phyloP scores from a whole-genome alignment of 768 basidiomycete species.

The Hortiboletus flavorubellus region DNA sequence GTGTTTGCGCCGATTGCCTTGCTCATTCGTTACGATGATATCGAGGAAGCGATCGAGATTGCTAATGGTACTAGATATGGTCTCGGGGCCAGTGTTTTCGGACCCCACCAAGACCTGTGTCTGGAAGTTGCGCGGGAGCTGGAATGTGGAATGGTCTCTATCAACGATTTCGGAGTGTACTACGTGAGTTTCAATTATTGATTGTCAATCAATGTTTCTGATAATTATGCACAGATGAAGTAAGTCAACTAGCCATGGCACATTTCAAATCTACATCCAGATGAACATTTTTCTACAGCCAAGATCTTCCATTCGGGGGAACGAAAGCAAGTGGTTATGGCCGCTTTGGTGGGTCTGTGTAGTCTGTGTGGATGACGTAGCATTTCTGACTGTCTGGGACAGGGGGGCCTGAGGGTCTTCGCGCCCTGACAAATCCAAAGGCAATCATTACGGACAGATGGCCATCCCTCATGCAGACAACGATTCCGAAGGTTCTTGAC shows the following conservation, averaged over 20 bases:
- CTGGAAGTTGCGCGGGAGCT: slow-evolving; percentile 75
- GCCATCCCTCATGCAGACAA: slow-evolving; percentile 79
- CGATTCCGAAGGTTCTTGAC: slow-evolving; percentile 81
- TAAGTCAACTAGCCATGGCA: slow-evolving; percentile 32
- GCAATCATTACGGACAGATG: slow-evolving; percentile 84
- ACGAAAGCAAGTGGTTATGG: slow-evolving; percentile 90
- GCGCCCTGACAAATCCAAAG: slow-evolving; percentile 84
- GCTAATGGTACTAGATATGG: slow-evolving; percentile 89
- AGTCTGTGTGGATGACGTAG: background rate
- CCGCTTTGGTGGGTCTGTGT: slow-evolving; percentile 65
- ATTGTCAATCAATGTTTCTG: slow-evolving; percentile 12
- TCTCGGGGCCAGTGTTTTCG: slow-evolving; percentile 93
- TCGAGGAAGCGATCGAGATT: slow-evolving; percentile 83
- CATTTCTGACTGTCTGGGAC: slow-evolving; percentile 7
- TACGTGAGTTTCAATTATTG: slow-evolving; percentile 51
- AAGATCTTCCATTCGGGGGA: slow-evolving; percentile 95
- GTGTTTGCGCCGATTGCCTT: slow-evolving; percentile 93
- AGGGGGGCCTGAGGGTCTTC: slow-evolving; percentile 94
- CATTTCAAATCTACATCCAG: slow-evolving; percentile 3
- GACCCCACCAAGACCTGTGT: slow-evolving; percentile 76
- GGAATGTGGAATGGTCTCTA: slow-evolving; percentile 95
- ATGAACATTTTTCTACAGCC: slow-evolving; percentile 39
- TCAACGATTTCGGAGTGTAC: slow-evolving; percentile 92
- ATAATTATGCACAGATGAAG: slow-evolving; percentile 53
- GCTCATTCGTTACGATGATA: slow-evolving; percentile 76